phyloP scores from a whole-genome alignment of 352 stramenopile genomes.

The Lagenidium sp. region DNA sequence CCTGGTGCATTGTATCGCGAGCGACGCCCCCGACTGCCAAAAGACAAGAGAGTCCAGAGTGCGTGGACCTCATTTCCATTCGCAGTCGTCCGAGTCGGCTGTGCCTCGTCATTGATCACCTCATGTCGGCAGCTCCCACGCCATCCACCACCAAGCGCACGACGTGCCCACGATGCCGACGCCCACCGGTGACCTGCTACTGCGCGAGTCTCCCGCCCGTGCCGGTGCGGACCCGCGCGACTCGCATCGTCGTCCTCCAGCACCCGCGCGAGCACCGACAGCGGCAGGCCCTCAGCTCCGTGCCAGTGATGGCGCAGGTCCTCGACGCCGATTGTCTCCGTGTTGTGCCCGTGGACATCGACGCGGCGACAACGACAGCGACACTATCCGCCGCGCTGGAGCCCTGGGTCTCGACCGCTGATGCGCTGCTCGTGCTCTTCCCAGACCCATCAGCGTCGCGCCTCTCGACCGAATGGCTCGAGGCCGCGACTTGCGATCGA shows the following conservation, averaged over 20 bases:
- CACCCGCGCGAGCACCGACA: slow-evolving; percentile 43
- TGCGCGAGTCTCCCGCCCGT: slow-evolving; percentile 27
- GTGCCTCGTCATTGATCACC: too few species aligned
- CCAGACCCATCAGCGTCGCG: not conserved
- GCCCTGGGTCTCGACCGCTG: too few species aligned
- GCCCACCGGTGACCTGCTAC: slow-evolving; percentile 47
- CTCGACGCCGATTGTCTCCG: slow-evolving; percentile 11
- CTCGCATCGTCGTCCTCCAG: slow-evolving; percentile 56
- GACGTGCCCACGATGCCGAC: slow-evolving; percentile 28
- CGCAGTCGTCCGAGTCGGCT: too few species aligned
- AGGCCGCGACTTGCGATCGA: not conserved
- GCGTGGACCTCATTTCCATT: too few species aligned
- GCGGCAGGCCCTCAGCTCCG: slow-evolving; percentile 52
- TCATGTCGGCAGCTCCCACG: too few species aligned
- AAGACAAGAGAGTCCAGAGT: too few species aligned
- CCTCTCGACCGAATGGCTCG: not conserved
- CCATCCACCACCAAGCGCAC: too few species aligned
- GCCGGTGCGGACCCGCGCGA: slow-evolving; percentile 14
- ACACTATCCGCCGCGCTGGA: not conserved
- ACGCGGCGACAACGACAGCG: not conserved
- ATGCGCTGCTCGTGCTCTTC: not conserved
- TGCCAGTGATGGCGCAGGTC: slow-evolving; percentile 49
- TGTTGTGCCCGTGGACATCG: slow-evolving; percentile 30
- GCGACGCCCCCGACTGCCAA: too few species aligned
- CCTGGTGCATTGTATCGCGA: too few species aligned